Evolutionary conservation across 495 filamentous ascomycete species (phyloP).

Genomic region (Paragyromitra xinjiangensis): DNA sequence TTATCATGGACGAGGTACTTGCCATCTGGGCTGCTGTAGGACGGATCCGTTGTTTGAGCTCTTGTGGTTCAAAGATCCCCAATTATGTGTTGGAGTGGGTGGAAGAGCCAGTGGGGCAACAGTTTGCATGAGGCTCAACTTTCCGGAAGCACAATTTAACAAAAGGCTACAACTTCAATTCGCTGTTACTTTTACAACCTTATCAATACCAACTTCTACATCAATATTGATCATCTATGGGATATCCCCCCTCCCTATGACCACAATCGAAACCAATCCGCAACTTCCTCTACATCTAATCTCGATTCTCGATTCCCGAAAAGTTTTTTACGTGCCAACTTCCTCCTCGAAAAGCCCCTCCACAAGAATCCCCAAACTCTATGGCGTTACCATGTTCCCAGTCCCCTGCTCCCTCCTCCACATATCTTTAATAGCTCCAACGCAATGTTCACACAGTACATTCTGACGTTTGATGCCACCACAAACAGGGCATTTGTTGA

Average conservation of each 20-base stretch:
- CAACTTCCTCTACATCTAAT: background rate
- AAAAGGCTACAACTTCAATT: background rate
- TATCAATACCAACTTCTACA: background rate
- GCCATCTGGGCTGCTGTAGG: conserved; percentile 14
- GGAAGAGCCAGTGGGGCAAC: background rate
- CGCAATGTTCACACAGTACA: conserved; percentile 84
- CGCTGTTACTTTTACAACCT: background rate
- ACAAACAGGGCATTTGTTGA: conserved; percentile 89
- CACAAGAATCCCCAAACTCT: background rate
- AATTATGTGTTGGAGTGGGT: background rate
- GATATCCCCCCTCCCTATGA: background rate
- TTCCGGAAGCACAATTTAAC: too few relatives aligned
- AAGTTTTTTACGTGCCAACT: background rate
- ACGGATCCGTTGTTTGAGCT: background rate
- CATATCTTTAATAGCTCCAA: conserved; percentile 67
- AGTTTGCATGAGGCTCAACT: background rate
- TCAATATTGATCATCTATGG: background rate
- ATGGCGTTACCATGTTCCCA: background rate
- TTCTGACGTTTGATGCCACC: conserved; percentile 88
- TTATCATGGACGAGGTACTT: background rate
- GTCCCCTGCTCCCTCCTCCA: conserved; percentile 55
- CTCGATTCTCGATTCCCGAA: too few relatives aligned
- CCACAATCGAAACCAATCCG: background rate
- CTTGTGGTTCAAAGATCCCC: background rate
- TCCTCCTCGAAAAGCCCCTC: background rate